These are phyloP conservation scores for Euptelea pleiosperma DNA, from an alignment of 164 flowering plant species.

Conservation along the genomic window DNA sequence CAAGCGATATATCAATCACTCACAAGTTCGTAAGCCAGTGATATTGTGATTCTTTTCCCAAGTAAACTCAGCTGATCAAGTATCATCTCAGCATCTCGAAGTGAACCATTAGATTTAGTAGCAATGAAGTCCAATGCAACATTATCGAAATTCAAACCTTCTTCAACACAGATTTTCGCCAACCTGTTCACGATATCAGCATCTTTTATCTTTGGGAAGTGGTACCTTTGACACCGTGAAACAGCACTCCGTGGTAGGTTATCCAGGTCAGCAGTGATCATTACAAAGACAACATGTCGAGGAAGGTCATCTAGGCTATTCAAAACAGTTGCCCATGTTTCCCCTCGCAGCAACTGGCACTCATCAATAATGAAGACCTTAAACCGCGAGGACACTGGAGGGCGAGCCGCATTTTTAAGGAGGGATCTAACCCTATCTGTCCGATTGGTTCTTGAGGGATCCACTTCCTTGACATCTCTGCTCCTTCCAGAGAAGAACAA, in stretches of 20 bases:
- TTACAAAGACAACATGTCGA: conserved; percentile 61
- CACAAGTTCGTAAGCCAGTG: conserved; percentile 76
- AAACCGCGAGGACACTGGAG: conserved; percentile 68
- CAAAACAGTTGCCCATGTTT: conserved; percentile 66
- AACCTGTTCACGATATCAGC: conserved; percentile 53
- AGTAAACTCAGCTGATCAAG: conserved; percentile 93
- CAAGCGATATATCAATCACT: conserved; percentile 26
- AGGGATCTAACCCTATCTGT: conserved; percentile 44
- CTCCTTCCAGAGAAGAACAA: conserved; percentile 62
- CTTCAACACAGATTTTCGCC: conserved; percentile 54
- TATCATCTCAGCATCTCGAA: conserved; percentile 92
- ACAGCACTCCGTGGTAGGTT: conserved; percentile 64
- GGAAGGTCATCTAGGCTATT: conserved; percentile 57
- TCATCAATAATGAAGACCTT: conserved; percentile 78
- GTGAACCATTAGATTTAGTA: conserved; percentile 74
- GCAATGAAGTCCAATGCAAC: conserved; percentile 77
- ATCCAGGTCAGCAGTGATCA: conserved; percentile 74
- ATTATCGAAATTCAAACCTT: conserved; percentile 61
- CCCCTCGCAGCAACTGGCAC: conserved; percentile 66
- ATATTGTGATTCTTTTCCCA: conserved; percentile 65
- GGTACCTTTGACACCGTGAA: conserved; percentile 66
- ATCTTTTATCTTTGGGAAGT: conserved; percentile 74
- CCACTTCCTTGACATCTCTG: conserved; percentile 65
- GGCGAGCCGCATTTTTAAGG: conserved; percentile 44
- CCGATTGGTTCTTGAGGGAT: conserved; percentile 55